Evolutionary conservation across 2,329 filamentous ascomycete species (phyloP).

Genomic region (Elsinoe fawcettii): DNA sequence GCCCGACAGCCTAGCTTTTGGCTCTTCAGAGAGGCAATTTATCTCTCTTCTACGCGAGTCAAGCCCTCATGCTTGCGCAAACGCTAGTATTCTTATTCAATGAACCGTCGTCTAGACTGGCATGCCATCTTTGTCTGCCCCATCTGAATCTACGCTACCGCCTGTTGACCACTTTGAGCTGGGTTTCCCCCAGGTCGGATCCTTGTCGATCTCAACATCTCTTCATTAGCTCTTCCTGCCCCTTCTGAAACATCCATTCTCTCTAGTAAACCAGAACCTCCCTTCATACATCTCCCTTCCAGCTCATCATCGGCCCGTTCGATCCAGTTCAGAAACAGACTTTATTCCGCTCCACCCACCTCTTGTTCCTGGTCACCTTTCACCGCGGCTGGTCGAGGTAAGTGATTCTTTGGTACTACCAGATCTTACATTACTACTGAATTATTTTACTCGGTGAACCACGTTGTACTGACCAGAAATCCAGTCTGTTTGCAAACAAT

Average conservation of each 20-base stretch:
- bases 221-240: constrained; percentile 13
- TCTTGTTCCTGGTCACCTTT: not conserved
- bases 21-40: constrained; percentile 16
- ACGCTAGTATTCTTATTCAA: constrained; percentile 20
- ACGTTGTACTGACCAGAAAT: not conserved
- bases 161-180: constrained; percentile 10
- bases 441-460: not conserved
- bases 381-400: constrained; percentile 1
- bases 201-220: constrained; percentile 16
- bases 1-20: constrained; percentile 2
- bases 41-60: constrained; percentile 18
- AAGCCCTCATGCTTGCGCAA: constrained; percentile 19
- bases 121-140: constrained; percentile 15
- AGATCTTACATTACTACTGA: not conserved
- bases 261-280: constrained; percentile 9
- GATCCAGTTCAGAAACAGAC: constrained; percentile 7
- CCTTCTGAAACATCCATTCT: constrained; percentile 13
- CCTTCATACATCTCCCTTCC: not conserved
- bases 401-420: constrained; percentile 9
- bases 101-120: constrained; percentile 19
- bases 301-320: not conserved
- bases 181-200: constrained; percentile 6
- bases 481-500: constrained; percentile 9
- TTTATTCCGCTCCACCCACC: constrained; percentile 3
- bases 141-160: constrained; percentile 13